These are phyloP conservation scores for Cutaneotrichosporon sp. DNA, from an alignment of 1,284 basidiomycete species.

Conservation along the genomic window DNA sequence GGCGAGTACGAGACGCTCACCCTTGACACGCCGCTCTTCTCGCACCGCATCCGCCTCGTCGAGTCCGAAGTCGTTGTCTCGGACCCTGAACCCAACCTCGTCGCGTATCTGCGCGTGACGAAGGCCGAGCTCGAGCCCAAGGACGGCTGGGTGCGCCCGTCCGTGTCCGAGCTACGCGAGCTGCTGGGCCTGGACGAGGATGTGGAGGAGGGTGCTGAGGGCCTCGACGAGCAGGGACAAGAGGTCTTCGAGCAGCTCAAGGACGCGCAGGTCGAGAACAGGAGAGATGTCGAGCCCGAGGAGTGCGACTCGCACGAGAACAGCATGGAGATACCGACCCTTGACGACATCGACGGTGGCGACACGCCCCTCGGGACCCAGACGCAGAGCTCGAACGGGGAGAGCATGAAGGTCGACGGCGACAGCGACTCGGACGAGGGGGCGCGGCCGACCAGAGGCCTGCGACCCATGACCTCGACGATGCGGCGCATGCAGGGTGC, in stretches of 20 bases:
- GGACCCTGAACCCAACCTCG: slow-evolving; percentile 62
- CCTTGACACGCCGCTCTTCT: slow-evolving; percentile 87
- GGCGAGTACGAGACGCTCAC: slow-evolving; percentile 98
- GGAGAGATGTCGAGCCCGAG: neutral
- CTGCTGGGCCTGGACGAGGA: slow-evolving; percentile 40
- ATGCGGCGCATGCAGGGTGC: neutral
- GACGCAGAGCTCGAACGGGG: neutral
- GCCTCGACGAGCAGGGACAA: slow-evolving; percentile 32
- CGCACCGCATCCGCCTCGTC: slow-evolving; percentile 66
- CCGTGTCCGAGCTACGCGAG: slow-evolving; percentile 30
- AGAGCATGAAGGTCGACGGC: neutral
- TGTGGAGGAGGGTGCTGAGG: slow-evolving; percentile 27
- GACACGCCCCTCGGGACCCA: neutral
- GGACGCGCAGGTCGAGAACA: neutral
- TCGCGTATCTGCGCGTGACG: slow-evolving; percentile 82
- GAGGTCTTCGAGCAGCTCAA: slow-evolving; percentile 18
- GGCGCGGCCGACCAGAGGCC: neutral
- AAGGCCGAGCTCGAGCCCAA: slow-evolving; percentile 65
- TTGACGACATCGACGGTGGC: neutral
- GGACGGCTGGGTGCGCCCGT: slow-evolving; percentile 37
- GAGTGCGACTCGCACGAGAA: neutral
- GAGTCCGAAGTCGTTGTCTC: slow-evolving; percentile 68
- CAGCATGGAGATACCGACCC: neutral
- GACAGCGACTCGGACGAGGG: neutral
- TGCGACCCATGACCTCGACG: neutral